phyloP scores from a whole-genome alignment of 2,329 filamentous ascomycete species.

The Pseudogymnoascus sp. region DNA sequence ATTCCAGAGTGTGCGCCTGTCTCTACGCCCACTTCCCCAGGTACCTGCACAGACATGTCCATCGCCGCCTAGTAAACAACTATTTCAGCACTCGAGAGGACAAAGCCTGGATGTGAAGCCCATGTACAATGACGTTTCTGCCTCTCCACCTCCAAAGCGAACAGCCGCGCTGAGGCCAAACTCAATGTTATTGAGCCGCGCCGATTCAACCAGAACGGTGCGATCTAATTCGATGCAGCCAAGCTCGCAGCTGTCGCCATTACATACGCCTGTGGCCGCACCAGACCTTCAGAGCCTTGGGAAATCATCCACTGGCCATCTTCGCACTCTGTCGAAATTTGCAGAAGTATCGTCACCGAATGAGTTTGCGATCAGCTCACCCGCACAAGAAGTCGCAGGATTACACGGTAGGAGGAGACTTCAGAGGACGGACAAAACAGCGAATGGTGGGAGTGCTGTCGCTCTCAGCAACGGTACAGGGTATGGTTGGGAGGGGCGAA shows the following conservation, averaged over 20 bases:
- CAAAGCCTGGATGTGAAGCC: conserved; percentile 13
- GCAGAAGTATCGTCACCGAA: conserved; percentile 68
- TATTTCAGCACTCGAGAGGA: conserved; percentile 10
- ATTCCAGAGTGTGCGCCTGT: conserved; percentile 68
- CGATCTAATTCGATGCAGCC: conserved; percentile 34
- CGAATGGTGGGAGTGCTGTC: conserved; percentile 30
- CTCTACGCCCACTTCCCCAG: conserved; percentile 67
- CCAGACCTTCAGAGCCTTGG: conserved; percentile 77
- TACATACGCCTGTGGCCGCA: conserved; percentile 44
- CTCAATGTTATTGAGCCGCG: conserved; percentile 54
- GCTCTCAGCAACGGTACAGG: conserved; percentile 40
- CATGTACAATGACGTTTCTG: conserved; percentile 18
- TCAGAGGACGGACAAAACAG: conserved; percentile 59
- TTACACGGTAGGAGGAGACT: conserved; percentile 76
- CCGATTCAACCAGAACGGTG: conserved; percentile 40
- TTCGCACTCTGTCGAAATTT: conserved; percentile 78
- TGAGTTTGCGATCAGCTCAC: conserved; percentile 71
- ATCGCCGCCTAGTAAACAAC: conserved; percentile 16
- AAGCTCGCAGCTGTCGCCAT: conserved; percentile 28
- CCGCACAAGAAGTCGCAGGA: conserved; percentile 79
- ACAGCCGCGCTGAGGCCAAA: conserved; percentile 39
- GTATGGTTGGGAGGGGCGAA: conserved; percentile 72
- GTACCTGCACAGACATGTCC: conserved; percentile 42
- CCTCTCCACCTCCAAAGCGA: conserved; percentile 14
- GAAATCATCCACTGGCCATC: conserved; percentile 81